Conservation (phyloP, 2,329 filamentous ascomycete species). For the Aspergillus sp. region DNA sequence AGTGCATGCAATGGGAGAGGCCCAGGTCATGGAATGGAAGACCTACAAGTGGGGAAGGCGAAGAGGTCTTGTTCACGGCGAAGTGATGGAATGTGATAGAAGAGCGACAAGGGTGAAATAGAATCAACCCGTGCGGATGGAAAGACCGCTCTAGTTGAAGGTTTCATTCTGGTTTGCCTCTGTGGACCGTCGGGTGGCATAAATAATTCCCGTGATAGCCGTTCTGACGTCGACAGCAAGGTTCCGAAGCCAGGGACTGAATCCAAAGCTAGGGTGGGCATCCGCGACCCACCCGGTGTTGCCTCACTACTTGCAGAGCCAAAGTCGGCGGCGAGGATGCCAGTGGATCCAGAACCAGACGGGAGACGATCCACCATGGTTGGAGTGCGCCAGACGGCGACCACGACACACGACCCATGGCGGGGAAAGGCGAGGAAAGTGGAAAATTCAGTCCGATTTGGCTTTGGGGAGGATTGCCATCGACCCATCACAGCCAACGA, state of each 20-base stretch:
- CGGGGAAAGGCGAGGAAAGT: neutral
- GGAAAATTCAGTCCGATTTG: neutral
- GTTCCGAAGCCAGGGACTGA: constrained; percentile 3
- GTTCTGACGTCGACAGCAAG: constrained; percentile 10
- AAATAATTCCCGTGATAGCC: neutral
- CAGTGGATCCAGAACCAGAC: neutral
- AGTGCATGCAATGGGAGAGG: too few relatives aligned
- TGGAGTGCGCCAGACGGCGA: neutral
- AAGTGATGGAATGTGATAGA: too few relatives aligned
- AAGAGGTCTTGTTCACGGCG: too few relatives aligned
- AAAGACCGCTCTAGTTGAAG: too few relatives aligned
- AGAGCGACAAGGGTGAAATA: too few relatives aligned
- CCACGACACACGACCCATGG: neutral
- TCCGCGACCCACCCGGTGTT: neutral
- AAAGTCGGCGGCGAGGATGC: neutral
- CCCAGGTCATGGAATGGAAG: too few relatives aligned
- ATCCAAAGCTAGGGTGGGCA: neutral
- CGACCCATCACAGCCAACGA: neutral
- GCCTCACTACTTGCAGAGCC: neutral
- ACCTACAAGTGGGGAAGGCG: too few relatives aligned
- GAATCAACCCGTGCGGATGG: too few relatives aligned
- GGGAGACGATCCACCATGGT: neutral
- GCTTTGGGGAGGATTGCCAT: neutral
- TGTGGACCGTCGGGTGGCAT: constrained; percentile 1
- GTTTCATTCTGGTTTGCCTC: neutral